Evolutionary conservation across 371 early-diverging fungal genomes (phyloP).

Genomic region (Mortierella sp.): DNA sequence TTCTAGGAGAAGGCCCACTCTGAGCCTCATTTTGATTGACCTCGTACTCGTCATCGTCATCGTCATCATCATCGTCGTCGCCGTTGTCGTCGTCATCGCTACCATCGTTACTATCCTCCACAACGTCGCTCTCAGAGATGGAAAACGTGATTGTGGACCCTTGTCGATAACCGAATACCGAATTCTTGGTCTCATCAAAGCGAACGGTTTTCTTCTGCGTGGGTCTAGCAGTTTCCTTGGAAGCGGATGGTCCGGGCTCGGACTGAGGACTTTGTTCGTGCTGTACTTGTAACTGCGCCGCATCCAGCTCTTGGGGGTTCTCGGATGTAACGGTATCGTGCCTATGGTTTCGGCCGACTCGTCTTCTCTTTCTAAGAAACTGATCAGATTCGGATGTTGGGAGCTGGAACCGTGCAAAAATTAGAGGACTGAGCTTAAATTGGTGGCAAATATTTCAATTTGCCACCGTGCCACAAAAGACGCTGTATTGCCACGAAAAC

Average conservation of each 20-base stretch:
- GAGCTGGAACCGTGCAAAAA: background rate
- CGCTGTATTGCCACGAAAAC: background rate
- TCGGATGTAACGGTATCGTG: background rate
- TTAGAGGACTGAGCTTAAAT: background rate
- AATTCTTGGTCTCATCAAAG: constrained; percentile 19
- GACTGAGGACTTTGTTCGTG: background rate
- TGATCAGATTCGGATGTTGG: background rate
- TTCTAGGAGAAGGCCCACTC: background rate
- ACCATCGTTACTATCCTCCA: background rate
- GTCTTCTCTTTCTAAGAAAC: constrained; percentile 4
- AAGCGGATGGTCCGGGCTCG: no score
- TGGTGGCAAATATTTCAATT: constrained; percentile 15
- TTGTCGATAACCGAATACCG: constrained; percentile 7
- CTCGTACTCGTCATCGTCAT: background rate
- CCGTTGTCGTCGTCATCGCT: background rate
- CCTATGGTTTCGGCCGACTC: background rate
- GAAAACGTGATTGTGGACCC: constrained; percentile 8
- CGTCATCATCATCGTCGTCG: constrained; percentile 2
- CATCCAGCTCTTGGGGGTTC: background rate
- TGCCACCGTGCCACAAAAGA: background rate
- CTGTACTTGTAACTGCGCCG: background rate
- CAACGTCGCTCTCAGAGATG: background rate
- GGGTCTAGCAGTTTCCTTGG: background rate
- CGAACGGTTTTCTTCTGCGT: constrained; percentile 5
- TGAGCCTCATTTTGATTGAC: background rate